These are phyloP conservation scores for Colletotrichum magnum DNA, from an alignment of 2,329 filamentous ascomycete genomes.

Conservation along the genomic window DNA sequence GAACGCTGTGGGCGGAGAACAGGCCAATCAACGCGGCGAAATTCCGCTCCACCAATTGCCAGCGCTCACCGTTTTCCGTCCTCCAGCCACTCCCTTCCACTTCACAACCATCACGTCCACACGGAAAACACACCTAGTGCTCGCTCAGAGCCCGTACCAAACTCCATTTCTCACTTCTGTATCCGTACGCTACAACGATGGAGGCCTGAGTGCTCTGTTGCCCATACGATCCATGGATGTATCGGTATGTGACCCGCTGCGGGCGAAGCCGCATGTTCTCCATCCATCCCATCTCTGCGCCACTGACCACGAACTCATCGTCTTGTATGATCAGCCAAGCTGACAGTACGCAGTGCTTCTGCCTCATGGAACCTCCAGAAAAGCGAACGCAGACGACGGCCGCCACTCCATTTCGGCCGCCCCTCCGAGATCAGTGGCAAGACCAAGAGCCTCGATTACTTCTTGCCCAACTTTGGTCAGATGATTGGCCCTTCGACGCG, in stretches of 20 bases:
- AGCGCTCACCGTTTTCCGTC: not conserved
- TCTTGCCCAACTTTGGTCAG: not conserved
- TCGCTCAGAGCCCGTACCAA: not conserved
- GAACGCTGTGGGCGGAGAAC: not conserved
- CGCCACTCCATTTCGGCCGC: constrained; percentile 11
- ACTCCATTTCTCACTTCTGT: not conserved
- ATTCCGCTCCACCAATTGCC: constrained; percentile 23
- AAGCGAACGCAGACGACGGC: not conserved
- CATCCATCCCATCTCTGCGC: not conserved
- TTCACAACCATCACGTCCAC: not conserved
- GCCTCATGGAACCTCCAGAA: not conserved
- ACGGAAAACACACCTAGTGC: not conserved
- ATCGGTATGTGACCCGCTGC: too few relatives aligned
- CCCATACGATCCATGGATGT: not conserved
- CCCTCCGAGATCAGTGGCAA: constrained; percentile 30
- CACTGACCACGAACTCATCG: not conserved
- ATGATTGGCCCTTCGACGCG: constrained; percentile 22
- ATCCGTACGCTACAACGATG: too few relatives aligned
- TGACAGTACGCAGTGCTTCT: not conserved
- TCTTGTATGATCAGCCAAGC: not conserved
- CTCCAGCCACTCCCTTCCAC: not conserved
- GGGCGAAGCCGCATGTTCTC: not conserved
- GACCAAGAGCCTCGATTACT: constrained; percentile 3
- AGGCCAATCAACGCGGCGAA: constrained; percentile 8
- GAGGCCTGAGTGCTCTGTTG: not conserved